Percentiles rank a stretch among this genome's conserved stretches.
These are phyloP conservation scores for Centaurea solstitialis DNA, from an alignment of 129 eudicot genomes.

Conservation along the genomic window DNA sequence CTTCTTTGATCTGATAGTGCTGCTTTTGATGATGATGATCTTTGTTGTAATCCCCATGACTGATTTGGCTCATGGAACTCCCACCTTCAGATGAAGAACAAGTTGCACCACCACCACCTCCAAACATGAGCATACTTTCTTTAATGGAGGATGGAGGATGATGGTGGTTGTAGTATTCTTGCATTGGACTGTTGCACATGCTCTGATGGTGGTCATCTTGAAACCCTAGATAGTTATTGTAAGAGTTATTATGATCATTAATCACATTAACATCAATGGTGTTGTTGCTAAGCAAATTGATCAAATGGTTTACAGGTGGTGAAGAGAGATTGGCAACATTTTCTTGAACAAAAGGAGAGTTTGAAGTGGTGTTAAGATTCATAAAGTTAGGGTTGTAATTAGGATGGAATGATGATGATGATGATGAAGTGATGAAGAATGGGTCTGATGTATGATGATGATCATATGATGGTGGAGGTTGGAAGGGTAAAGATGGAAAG, in stretches of 20 bases:
- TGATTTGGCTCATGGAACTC: slow-evolving; percentile 37
- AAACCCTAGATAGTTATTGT: slow-evolving; percentile 24
- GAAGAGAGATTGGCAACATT: slow-evolving; percentile 6
- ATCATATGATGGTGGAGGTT: slow-evolving; percentile 26
- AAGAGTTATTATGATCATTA: neutral
- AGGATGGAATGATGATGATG: slow-evolving; percentile 24
- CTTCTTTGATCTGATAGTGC: slow-evolving; percentile 44
- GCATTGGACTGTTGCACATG: slow-evolving; percentile 39
- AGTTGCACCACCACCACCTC: slow-evolving; percentile 32
- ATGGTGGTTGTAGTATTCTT: slow-evolving; percentile 20
- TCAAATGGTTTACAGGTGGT: slow-evolving; percentile 8
- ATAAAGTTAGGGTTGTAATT: slow-evolving; percentile 29
- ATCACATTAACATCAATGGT: slow-evolving; percentile 15
- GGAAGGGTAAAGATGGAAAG: slow-evolving; percentile 32
- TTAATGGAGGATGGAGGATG: slow-evolving; percentile 24
- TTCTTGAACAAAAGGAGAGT: slow-evolving; percentile 13
- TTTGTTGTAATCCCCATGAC: slow-evolving; percentile 30
- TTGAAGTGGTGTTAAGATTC: slow-evolving; percentile 23
- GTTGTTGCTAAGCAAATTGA: slow-evolving; percentile 21
- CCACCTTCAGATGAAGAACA: slow-evolving; percentile 67
- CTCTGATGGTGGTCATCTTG: slow-evolving; percentile 27
- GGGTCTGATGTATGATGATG: slow-evolving; percentile 22
- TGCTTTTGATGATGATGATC: slow-evolving; percentile 23
- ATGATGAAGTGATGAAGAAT: slow-evolving; percentile 21
- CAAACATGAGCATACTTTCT: slow-evolving; percentile 50